Percentiles rank a stretch among this genome's conserved stretches.
Evolutionary conservation across 495 filamentous ascomycete species (phyloP).

Genomic region (Penicillium canescens): DNA sequence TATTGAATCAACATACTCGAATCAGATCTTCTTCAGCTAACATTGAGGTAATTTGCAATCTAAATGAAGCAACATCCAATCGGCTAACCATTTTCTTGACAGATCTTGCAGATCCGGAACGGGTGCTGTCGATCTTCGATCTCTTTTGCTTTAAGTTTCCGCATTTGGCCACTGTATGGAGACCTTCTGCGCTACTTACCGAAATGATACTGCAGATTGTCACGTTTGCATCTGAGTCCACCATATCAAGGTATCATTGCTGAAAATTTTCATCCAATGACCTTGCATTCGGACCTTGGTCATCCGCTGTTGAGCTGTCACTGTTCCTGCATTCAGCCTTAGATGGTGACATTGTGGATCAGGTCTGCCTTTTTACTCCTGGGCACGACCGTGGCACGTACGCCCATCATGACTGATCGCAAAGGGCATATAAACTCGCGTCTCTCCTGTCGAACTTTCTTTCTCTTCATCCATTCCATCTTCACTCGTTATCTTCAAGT

Average conservation of each 20-base stretch:
- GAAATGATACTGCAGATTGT: conserved; percentile 36
- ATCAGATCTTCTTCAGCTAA: not conserved
- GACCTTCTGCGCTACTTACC: not conserved
- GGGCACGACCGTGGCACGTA: conserved; percentile 35
- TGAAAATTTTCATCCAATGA: conserved; percentile 13
- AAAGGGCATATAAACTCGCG: conserved; percentile 33
- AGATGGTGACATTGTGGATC: conserved; percentile 18
- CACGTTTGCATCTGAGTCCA: conserved; percentile 29
- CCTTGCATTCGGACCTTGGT: conserved; percentile 17
- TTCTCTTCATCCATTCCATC: conserved; percentile 21
- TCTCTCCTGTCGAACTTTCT: conserved; percentile 11
- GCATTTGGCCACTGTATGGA: conserved; percentile 29
- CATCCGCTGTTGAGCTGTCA: conserved; percentile 21
- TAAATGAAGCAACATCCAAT: not conserved
- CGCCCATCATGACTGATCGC: conserved; percentile 19
- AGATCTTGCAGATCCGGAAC: not conserved
- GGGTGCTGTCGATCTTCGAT: not conserved
- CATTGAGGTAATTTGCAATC: not conserved
- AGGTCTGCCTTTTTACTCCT: conserved; percentile 28
- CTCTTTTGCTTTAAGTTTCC: conserved; percentile 21
- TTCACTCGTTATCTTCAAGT: conserved; percentile 42
- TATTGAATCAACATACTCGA: not conserved
- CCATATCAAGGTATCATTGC: conserved; percentile 15
- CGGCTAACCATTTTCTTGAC: not conserved
- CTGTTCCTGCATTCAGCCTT: conserved; percentile 26